Conservation (phyloP, 2,329 filamentous ascomycete genomes). For the Sporothrix mexicana region DNA sequence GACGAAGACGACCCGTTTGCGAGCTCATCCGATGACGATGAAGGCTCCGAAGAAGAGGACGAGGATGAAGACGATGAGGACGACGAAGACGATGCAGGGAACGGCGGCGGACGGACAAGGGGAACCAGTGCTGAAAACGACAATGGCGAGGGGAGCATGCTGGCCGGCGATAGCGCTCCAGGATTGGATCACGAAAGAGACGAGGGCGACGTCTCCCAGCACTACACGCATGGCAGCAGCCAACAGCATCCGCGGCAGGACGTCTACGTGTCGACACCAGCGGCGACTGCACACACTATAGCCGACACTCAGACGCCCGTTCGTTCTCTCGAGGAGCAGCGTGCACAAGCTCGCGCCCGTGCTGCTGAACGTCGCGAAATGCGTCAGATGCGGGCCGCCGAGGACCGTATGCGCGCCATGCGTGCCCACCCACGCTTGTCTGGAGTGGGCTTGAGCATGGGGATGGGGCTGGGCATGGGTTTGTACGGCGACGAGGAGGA, state of each 20-base stretch:
- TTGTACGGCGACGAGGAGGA: constrained; percentile 60
- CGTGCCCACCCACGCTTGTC: constrained; percentile 54
- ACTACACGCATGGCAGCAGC: background rate
- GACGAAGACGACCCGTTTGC: constrained; percentile 46
- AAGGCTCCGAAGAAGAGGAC: constrained; percentile 51
- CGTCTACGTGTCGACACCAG: constrained; percentile 7
- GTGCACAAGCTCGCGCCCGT: constrained; percentile 47
- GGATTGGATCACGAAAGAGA: background rate
- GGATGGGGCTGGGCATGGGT: constrained; percentile 37
- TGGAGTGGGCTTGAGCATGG: constrained; percentile 30
- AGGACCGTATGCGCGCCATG: constrained; percentile 67
- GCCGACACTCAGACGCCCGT: constrained; percentile 19
- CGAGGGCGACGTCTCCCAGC: background rate
- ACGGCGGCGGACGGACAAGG: background rate
- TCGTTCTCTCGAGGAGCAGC: constrained; percentile 45
- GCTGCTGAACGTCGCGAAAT: constrained; percentile 51
- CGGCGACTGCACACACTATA: background rate
- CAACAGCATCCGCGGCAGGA: constrained; percentile 13
- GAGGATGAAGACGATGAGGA: constrained; percentile 46
- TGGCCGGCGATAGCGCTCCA: background rate
- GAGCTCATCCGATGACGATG: constrained; percentile 45
- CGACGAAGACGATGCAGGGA: background rate
- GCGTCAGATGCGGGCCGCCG: constrained; percentile 60
- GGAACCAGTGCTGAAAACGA: background rate
- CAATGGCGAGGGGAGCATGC: constrained; percentile 15